Evolutionary conservation across 352 stramenopile genomes (phyloP).

Genomic region (Phytophthora chlamydospora): DNA sequence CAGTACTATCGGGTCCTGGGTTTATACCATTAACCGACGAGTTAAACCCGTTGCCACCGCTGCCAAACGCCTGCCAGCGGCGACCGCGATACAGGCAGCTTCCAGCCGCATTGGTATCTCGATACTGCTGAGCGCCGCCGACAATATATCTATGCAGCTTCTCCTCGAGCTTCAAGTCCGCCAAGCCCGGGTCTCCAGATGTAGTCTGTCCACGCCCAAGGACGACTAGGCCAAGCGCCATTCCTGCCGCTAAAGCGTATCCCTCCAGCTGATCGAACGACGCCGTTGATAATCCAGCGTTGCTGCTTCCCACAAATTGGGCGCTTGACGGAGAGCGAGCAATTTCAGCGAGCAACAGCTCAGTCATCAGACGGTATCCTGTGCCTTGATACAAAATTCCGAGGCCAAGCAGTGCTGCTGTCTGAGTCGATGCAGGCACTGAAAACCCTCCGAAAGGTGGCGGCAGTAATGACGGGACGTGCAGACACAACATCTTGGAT

Average conservation of each 20-base stretch:
- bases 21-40: conserved; percentile 22
- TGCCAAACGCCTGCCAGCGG: conserved; percentile 65
- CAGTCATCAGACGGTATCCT: conserved; percentile 97
- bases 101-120: conserved; percentile 48
- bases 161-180: conserved; percentile 97
- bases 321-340: conserved; percentile 79
- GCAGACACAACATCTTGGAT: conserved; percentile 98
- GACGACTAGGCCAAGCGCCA: conserved; percentile 96
- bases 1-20: conserved; percentile 29
- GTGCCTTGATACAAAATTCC: conserved; percentile 96
- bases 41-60: conserved; percentile 24
- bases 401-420: conserved; percentile 94
- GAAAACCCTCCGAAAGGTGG: conserved; percentile 96
- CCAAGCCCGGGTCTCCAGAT: conserved; percentile 86
- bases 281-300: conserved; percentile 47
- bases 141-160: conserved; percentile 96
- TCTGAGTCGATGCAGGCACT: conserved; percentile 94
- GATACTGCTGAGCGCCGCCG: conserved; percentile 69
- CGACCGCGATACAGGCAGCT: conserved; percentile 78
- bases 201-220: conserved; percentile 81
- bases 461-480: conserved; percentile 96
- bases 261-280: conserved; percentile 93
- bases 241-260: conserved; percentile 92
- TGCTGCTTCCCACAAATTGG: conserved; percentile 65
- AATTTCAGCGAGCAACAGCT: conserved; percentile 98